Evolutionary conservation across 257 asterid species (phyloP).

Genomic region (Leptodermis oblonga): DNA sequence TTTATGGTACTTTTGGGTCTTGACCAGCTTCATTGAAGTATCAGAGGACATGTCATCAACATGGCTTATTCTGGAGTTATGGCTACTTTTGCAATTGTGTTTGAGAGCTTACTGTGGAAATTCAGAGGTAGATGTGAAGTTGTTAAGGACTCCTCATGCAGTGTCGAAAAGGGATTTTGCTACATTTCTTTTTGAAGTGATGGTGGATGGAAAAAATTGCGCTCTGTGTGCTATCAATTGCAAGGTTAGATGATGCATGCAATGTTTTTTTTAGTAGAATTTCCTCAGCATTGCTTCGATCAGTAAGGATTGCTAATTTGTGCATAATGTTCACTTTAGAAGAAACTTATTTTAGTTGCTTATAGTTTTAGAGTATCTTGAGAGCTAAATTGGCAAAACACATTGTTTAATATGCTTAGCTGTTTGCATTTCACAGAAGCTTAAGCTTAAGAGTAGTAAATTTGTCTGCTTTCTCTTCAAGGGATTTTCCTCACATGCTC

Average conservation of each 20-base stretch:
- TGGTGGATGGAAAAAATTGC: conserved; percentile 44
- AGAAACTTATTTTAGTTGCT: neutral
- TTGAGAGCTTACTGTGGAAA: conserved; percentile 25
- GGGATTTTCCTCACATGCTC: neutral
- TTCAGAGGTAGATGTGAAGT: conserved; percentile 44
- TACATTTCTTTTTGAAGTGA: conserved; percentile 50
- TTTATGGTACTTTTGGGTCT: neutral
- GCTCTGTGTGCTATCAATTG: conserved; percentile 53
- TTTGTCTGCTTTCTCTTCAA: neutral
- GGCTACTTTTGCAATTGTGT: conserved; percentile 35
- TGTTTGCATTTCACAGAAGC: neutral
- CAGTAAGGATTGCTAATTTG: neutral
- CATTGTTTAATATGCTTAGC: neutral
- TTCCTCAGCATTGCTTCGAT: neutral
- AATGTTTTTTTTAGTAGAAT: neutral
- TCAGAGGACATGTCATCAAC: conserved; percentile 19
- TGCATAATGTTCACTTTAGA: neutral
- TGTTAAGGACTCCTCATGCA: conserved; percentile 59
- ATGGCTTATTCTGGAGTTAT: conserved; percentile 36
- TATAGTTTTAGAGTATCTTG: neutral
- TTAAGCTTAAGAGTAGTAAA: neutral
- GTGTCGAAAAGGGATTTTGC: conserved; percentile 56
- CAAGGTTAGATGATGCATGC: conserved; percentile 51
- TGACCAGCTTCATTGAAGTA: neutral
- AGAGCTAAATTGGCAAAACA: neutral